These are phyloP conservation scores for Pseudogymnoascus destructans DNA, from an alignment of 2,329 filamentous ascomycete genomes.

Conservation along the genomic window DNA sequence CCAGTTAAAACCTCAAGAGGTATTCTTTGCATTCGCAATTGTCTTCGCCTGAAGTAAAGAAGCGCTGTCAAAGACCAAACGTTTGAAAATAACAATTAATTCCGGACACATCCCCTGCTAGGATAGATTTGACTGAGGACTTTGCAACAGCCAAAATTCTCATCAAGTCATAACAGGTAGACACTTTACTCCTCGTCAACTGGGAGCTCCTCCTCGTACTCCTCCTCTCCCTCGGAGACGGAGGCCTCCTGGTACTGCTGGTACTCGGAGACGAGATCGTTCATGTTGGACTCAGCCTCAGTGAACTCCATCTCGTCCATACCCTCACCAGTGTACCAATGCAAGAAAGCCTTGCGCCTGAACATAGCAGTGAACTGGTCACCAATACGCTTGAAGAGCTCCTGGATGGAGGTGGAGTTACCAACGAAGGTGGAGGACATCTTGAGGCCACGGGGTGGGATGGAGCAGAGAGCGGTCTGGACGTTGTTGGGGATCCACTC, in stretches of 20 bases:
- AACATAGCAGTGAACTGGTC: slow-evolving; percentile 99
- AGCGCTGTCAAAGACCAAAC: slow-evolving; percentile 6
- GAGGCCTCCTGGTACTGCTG: slow-evolving; percentile 99
- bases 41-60: neutral
- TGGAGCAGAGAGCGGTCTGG: slow-evolving; percentile 97
- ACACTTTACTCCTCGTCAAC: slow-evolving; percentile 49
- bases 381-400: slow-evolving; percentile 99
- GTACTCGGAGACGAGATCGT: slow-evolving; percentile 98
- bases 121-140: slow-evolving; percentile 8
- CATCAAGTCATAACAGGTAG: slow-evolving; percentile 8
- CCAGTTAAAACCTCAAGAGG: slow-evolving; percentile 3
- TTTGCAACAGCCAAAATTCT: slow-evolving; percentile 4
- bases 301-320: slow-evolving; percentile 99
- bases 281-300: slow-evolving; percentile 99
- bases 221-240: slow-evolving; percentile 93
- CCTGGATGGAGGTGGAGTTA: slow-evolving; percentile 99
- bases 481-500: slow-evolving; percentile 99
- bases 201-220: slow-evolving; percentile 68
- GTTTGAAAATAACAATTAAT: slow-evolving; percentile 9
- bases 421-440: slow-evolving; percentile 99
- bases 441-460: slow-evolving; percentile 92
- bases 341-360: slow-evolving; percentile 99
- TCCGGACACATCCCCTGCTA: slow-evolving; percentile 6
- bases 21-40: slow-evolving; percentile 6
- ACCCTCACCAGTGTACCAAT: slow-evolving; percentile 99